Base-by-base conservation (phyloP, 306 rosid species). In the Quercus cerris region DNA sequence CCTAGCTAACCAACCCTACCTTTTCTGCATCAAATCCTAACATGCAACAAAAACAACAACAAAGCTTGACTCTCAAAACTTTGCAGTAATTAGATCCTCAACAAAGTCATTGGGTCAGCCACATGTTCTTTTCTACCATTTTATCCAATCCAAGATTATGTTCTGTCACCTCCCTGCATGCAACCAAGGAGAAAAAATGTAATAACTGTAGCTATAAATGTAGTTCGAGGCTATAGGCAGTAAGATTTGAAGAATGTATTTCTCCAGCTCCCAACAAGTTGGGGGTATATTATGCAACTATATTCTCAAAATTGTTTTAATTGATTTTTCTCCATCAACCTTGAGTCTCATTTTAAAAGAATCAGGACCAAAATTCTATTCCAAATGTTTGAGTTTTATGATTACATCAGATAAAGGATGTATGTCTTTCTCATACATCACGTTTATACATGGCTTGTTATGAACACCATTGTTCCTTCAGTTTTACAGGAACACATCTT, bases 401-500 rank as follows among this genome's bases (percentile, higher is more conserved):
- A 1, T 35, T 68, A 2, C 49, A 33, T 68, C 27, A 33, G 25
- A 30, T n/a, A 35, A 35, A 23, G 25, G 52, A 68, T 9, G 52
- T 19, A 68, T 23, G 78, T 23, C 33, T 25, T 25, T 44, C 44
- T 5, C 18, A 3, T 5, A 27, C 23, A n/a, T 77, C 25, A 52
- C 51, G 17, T 22, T 55, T 56, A 44, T 22, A 63, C 11, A 77
- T 71, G 67, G 55, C 66, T 9, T 75, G 51, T n/a, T 61, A 51
- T 27, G 59, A 23, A 44, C 52, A 28, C 73, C 70, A 57, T 72
- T 74, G 33, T 63, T 75, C 70, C 84, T 78, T 75, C 91, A 95
- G 99, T 86, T 95, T 88, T 87, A 86, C 99, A 77, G 87, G 85
- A 81, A 89, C 93, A 14, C 83, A 35, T 54, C 94, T 95, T 84